Evolutionary conservation across 805 yeast genomes (phyloP), one percentile per base, ranked within the genome.

Genomic region (Dipodascus albidus): DNA sequence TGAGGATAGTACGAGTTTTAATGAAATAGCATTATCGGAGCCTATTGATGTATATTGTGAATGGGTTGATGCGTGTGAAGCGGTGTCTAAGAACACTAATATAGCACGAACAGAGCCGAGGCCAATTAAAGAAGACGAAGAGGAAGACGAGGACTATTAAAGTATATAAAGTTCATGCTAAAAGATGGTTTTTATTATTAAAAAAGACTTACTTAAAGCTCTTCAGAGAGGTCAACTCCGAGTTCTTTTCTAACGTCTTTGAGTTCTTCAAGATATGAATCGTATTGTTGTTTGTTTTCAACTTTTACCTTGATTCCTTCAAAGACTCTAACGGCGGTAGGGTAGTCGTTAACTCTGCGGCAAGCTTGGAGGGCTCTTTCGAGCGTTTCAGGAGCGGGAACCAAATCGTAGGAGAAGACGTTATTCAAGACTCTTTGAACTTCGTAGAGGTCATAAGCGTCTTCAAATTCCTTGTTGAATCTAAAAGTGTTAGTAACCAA

Each of bases 291-390:
- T 69, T 80, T 82, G 76, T 84, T 87, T 73, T 91, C 97, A 60
- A 93, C 98, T 78, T 93, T 93, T 82, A 82, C 87, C 73, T 86
- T 87, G 70, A 93, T 48, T 52, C 95, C 98, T 78, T 91, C 99
- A 66, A 93, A 93, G 54, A 95, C 96, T 76, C 99, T 87, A 62
- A 89, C 93, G 54, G 99, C 99, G 56, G 98, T 90, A 57, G 99
- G 96, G 75, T 87, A 87, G 76, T 93, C 99, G 74, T 93, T 88
- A 62, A 93, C 98, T 76, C 98, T 87, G 83, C 99, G 90, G 64
- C 97, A 90, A 50, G 99, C 99, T 75, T 87, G 83, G 69, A 93
- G 79, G 50, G 99, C 99, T 74, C 85, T 87, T 74, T 87, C 96
- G 67, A 93, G 79, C 58, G 93, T 98, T 58, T 85, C 81, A 61